phyloP scores from a whole-genome alignment of 2,329 filamentous ascomycete species.

The Cordyceps fumosorosea region DNA sequence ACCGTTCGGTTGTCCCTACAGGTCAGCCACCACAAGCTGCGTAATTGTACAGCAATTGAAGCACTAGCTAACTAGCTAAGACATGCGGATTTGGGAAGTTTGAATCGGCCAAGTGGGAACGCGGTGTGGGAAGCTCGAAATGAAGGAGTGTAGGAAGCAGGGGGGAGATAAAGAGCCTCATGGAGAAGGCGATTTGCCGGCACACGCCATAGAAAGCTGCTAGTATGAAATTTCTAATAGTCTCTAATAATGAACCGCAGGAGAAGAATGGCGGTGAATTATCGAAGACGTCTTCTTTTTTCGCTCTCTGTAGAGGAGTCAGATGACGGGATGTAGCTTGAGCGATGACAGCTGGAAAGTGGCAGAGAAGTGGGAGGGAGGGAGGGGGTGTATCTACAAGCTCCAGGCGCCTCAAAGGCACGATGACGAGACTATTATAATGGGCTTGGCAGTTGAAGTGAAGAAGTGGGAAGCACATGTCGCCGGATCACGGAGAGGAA shows the following conservation, averaged over 20 bases:
- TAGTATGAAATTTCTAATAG: not conserved
- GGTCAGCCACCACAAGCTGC: not conserved
- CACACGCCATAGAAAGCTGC: not conserved
- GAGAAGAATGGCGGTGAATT: not conserved
- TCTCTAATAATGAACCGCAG: not conserved
- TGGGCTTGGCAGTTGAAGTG: not conserved
- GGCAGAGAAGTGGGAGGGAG: not conserved
- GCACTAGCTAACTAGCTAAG: no score
- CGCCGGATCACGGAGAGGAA: not conserved
- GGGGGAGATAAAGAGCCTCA: not conserved
- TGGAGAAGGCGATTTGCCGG: not conserved
- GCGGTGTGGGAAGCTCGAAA: conserved; percentile 10
- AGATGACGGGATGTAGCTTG: not conserved
- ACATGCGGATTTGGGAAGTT: not conserved
- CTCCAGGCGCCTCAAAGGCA: not conserved
- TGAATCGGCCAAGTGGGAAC: conserved; percentile 6
- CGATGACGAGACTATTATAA: not conserved
- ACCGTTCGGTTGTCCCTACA: no score
- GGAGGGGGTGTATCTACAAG: not conserved
- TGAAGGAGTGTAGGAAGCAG: conserved; percentile 4
- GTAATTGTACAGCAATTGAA: not conserved
- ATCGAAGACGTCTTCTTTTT: not conserved
- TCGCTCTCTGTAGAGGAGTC: not conserved
- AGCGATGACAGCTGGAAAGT: not conserved
- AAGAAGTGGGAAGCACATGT: not conserved